Evolutionary conservation across 225 moss, liverwort and hornwort species (phyloP), one percentile per base, ranked within the genome.

Genomic region (Pseudoscleropodium purum): DNA sequence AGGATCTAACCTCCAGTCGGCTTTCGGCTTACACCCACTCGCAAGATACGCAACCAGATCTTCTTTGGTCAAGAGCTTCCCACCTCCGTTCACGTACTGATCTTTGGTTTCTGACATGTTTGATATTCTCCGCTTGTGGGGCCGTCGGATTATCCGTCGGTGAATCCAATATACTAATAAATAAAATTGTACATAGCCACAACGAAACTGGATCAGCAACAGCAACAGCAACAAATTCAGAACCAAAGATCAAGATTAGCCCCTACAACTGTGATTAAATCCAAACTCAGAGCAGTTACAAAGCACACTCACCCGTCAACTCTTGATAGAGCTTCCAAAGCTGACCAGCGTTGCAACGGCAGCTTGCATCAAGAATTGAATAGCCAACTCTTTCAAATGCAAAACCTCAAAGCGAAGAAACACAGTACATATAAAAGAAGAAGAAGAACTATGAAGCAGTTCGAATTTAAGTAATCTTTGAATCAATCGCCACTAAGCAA

Each of bases 11-110:
- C 98, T 98, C 98, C 97, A 98, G 21, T 93, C 92, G 36, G 94
- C 93, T 87, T 94, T 96, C 43, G 96, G 93, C 89, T 96, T 98
- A 85, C 98, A 98, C 74, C 98, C 97, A 43, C 96, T 95, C 80
- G 93, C 95, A 80, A 98, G 90, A 87, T 92, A 95, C 65, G 93
- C 95, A 47, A 97, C 92, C 84, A 97, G 87, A 88, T 95, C 98
- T 88, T 95, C 75, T 85, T 91, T 95, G 14, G 95, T 97, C 66
- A 91, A 79, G 11, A 39, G 65, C 66, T 87, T 87, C 89, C 57
- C 89, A 57, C 45, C 43, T 62, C 84, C 84, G 43, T 84, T 75
- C 66, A 33, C 27, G 34, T 41, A 45, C 78, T 83, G 82, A 77
- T 10, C 78, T 83, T 83, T 41, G 36, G 13, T 66, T 79, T 43